phyloP scores from a whole-genome alignment of 495 filamentous ascomycete genomes.

The Bacidia rubella region DNA sequence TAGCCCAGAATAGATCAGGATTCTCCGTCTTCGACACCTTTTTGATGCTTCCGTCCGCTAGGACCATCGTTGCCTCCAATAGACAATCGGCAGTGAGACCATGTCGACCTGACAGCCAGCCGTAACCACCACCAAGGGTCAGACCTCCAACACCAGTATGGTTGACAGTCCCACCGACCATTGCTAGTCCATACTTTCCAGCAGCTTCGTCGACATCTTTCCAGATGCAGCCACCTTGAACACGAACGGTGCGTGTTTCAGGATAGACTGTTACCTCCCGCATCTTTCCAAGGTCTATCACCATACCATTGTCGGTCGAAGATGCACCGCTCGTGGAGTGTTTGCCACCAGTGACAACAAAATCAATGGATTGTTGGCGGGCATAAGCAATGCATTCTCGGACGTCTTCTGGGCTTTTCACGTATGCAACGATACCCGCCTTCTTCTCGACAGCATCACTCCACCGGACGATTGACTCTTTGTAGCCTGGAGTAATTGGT shows the following conservation, averaged over 20 bases:
- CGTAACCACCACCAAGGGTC: constrained; percentile 30
- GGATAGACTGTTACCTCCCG: constrained; percentile 18
- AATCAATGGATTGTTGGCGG: constrained; percentile 27
- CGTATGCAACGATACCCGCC: constrained; percentile 1
- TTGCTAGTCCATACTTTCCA: constrained; percentile 17
- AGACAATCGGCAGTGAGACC: constrained; percentile 28
- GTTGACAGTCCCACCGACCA: constrained; percentile 19
- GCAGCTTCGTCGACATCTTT: constrained; percentile 13
- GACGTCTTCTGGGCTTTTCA: neutral
- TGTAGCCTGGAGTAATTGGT: neutral
- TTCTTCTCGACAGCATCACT: constrained; percentile 5
- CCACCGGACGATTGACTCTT: neutral
- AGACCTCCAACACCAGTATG: constrained; percentile 25
- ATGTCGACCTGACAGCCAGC: constrained; percentile 22
- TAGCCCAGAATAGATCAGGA: constrained; percentile 38
- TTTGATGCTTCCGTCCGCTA: constrained; percentile 22
- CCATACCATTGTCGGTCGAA: constrained; percentile 25
- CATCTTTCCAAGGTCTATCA: constrained; percentile 21
- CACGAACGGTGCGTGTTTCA: constrained; percentile 10
- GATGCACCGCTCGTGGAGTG: constrained; percentile 37
- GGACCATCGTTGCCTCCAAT: constrained; percentile 22
- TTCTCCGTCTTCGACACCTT: constrained; percentile 23
- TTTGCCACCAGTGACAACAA: constrained; percentile 40
- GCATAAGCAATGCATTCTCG: constrained; percentile 9
- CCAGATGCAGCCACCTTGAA: constrained; percentile 20